Evolutionary conservation across 768 basidiomycete species (phyloP).

Genomic region (Gloeostereum incarnatum): DNA sequence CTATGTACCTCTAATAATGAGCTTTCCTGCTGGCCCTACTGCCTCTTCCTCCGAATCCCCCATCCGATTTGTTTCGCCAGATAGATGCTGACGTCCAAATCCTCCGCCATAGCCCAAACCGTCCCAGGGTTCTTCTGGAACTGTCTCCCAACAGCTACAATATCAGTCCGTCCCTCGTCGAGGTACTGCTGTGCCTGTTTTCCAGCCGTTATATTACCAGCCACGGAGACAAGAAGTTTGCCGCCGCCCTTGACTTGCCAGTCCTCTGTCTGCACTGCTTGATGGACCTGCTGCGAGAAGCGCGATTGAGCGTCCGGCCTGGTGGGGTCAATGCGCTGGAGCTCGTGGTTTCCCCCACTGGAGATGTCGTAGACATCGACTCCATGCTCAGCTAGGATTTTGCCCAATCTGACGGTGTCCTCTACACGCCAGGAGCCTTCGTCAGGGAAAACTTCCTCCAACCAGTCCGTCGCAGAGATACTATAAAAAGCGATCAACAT

Average conservation of each 20-base stretch:
- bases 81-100: conserved; percentile 37
- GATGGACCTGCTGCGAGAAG: conserved; percentile 44
- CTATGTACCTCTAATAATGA: too few species aligned
- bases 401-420: conserved; percentile 56
- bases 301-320: conserved; percentile 48
- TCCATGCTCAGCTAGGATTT: conserved; percentile 50
- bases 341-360: conserved; percentile 45
- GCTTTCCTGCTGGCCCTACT: too few species aligned
- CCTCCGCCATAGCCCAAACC: conserved; percentile 45
- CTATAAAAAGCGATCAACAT: too few species aligned
- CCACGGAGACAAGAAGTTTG: conserved; percentile 30
- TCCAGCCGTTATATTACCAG: conserved; percentile 49
- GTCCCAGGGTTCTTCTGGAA: conserved; percentile 55
- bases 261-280: conserved; percentile 14
- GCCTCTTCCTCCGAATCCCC: conserved; percentile 36
- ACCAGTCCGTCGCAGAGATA: conserved; percentile 69
- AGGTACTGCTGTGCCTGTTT: conserved; percentile 50
- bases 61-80: conserved; percentile 45
- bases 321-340: conserved; percentile 25
- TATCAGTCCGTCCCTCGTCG: conserved; percentile 50
- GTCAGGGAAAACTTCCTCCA: conserved; percentile 51
- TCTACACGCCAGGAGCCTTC: conserved; percentile 60
- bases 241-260: conserved; percentile 1
- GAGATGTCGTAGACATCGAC: conserved; percentile 74
- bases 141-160: conserved; percentile 39